phyloP scores from a whole-genome alignment of 1,284 basidiomycete genomes.

The Ceratobasidium sp. region DNA sequence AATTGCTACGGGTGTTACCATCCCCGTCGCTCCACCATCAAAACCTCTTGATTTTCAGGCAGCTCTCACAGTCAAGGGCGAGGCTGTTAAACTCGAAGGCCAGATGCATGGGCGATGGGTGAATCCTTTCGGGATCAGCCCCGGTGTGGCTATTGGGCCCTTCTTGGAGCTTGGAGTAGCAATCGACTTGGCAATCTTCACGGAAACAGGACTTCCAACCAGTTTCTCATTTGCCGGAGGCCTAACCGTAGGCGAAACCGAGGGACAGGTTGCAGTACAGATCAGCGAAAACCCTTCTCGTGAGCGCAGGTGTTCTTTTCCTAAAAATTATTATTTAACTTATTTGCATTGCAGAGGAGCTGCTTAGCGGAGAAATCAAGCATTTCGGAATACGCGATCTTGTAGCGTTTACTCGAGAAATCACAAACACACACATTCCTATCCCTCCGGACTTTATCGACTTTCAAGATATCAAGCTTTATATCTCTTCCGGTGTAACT shows the following conservation, averaged over 20 bases:
- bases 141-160: slow-evolving; percentile 6
- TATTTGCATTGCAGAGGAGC: neutral
- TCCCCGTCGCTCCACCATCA: neutral
- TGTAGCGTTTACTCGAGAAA: neutral
- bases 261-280: slow-evolving; percentile 5
- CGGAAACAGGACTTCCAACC: neutral
- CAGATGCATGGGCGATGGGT: neutral
- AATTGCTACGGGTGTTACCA: neutral
- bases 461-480: slow-evolving; percentile 10
- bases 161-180: neutral
- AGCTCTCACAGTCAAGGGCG: no score
- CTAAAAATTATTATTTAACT: neutral
- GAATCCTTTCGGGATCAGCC: slow-evolving; percentile 15
- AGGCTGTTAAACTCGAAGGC: no score
- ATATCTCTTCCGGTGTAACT: slow-evolving; percentile 18
- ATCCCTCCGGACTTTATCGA: neutral
- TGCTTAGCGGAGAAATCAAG: slow-evolving; percentile 5
- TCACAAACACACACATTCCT: neutral
- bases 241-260: neutral
- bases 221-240: slow-evolving; percentile 10
- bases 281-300: slow-evolving; percentile 2
- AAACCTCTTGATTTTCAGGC: neutral
- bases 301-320: neutral
- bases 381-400: slow-evolving; percentile 1
- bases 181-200: neutral